Conservation (phyloP, 2,329 filamentous ascomycete genomes). For the Phyllosticta paracitricarpa region DNA sequence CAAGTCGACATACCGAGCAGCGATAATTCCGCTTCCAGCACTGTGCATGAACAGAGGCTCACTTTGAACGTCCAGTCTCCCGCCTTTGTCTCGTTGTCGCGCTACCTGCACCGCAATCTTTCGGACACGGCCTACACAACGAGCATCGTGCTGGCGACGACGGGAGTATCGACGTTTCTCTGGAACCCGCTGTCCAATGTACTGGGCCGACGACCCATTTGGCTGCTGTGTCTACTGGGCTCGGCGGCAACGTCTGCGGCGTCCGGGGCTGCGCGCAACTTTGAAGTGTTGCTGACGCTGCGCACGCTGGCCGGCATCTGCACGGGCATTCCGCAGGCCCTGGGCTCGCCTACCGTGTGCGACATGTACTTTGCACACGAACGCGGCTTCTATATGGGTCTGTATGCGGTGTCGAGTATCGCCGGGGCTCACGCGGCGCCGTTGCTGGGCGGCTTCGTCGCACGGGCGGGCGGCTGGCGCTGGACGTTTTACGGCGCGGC, state of each 20-base stretch:
- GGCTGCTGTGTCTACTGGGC: background rate
- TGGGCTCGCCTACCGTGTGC: conserved; percentile 2
- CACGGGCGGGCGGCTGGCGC: conserved; percentile 3
- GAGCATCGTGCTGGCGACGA: background rate
- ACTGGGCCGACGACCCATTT: conserved; percentile 8
- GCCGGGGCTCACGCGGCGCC: conserved; percentile 8
- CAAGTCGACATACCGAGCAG: background rate
- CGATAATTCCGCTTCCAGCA: background rate
- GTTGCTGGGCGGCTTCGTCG: conserved; percentile 9
- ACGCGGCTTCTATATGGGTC: conserved; percentile 7
- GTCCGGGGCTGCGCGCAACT: conserved; percentile 1
- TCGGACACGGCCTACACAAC: conserved; percentile 2
- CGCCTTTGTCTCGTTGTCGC: conserved; percentile 3
- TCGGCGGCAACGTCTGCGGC: background rate
- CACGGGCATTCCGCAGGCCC: background rate
- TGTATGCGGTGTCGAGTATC: conserved; percentile 7
- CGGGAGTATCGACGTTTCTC: conserved; percentile 8
- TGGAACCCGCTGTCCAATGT: conserved; percentile 9
- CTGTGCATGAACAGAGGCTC: background rate
- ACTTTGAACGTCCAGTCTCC: background rate
- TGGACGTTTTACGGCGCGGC: conserved; percentile 9
- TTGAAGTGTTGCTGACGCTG: background rate
- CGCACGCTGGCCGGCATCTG: conserved; percentile 4
- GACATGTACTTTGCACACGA: conserved; percentile 10
- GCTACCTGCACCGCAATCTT: conserved; percentile 3